Evolutionary conservation across 1,284 basidiomycete genomes (phyloP).

Genomic region (Binderoboletus segoi): DNA sequence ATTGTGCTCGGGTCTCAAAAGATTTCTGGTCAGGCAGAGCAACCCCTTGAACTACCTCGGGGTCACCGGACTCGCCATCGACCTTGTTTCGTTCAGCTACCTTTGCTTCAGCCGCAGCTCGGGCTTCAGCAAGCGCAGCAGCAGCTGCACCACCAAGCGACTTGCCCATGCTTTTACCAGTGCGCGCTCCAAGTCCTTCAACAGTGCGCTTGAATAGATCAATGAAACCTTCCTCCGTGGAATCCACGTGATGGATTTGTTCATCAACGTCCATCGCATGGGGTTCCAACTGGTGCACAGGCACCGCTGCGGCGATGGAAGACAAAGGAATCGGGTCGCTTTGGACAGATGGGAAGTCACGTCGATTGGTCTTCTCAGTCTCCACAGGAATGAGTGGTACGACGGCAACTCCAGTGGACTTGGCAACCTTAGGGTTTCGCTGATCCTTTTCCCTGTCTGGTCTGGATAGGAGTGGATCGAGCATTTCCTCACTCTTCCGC

Average conservation of each 20-base stretch:
- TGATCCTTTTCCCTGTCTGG: constrained; percentile 40
- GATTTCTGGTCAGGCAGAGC: constrained; percentile 4
- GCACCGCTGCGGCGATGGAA: not conserved
- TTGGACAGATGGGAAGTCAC: constrained; percentile 6
- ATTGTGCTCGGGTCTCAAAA: constrained; percentile 17
- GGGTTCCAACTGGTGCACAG: constrained; percentile 3
- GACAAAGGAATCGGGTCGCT: not conserved
- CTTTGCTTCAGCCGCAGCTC: constrained; percentile 69
- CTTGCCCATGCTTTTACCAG: constrained; percentile 62
- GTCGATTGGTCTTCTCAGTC: constrained; percentile 6
- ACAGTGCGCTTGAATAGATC: constrained; percentile 69
- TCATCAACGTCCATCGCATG: constrained; percentile 18
- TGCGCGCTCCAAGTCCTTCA: constrained; percentile 62
- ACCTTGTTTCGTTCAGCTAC: constrained; percentile 63
- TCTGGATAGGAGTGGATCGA: constrained; percentile 26
- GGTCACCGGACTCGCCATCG: constrained; percentile 40
- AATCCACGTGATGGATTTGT: constrained; percentile 16
- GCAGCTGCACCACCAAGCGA: constrained; percentile 60
- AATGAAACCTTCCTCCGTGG: constrained; percentile 50
- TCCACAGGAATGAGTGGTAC: constrained; percentile 36
- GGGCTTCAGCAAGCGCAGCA: constrained; percentile 67
- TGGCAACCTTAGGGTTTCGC: constrained; percentile 52
- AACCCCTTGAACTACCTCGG: constrained; percentile 21
- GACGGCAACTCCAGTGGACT: constrained; percentile 40
- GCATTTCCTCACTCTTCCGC: constrained; percentile 67